A percentile compares a stretch with the other conserved stretches of the same genome.
Evolutionary conservation across 805 yeast species (phyloP).

Genomic region (Myxozyma monticola): DNA sequence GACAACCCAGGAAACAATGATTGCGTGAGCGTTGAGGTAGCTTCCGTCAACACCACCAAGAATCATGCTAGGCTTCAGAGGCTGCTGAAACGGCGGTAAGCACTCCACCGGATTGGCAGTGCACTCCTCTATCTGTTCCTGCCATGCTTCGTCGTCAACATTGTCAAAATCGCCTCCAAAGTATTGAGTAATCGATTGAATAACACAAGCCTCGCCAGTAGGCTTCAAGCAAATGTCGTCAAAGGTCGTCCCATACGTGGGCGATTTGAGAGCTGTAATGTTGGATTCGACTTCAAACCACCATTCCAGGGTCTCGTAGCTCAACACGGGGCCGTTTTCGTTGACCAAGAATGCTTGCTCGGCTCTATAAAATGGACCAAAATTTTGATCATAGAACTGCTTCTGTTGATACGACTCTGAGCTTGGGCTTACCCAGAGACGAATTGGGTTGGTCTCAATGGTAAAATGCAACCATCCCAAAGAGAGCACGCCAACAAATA

Average conservation of each 20-base stretch:
- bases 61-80: conserved; percentile 67
- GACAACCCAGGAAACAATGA: conserved; percentile 72
- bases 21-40: conserved; percentile 64
- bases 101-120: conserved; percentile 83
- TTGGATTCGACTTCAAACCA: conserved; percentile 79
- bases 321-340: conserved; percentile 66
- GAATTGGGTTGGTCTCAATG: conserved; percentile 76
- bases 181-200: conserved; percentile 88
- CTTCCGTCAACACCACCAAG: conserved; percentile 59
- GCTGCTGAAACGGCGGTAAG: conserved; percentile 87
- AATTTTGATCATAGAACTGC: conserved; percentile 68
- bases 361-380: conserved; percentile 89
- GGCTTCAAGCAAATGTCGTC: conserved; percentile 84
- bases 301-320: conserved; percentile 75
- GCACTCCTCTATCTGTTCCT: conserved; percentile 55
- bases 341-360: conserved; percentile 79
- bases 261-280: conserved; percentile 42
- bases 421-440: conserved; percentile 83
- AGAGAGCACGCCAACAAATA: conserved; percentile 50
- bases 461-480: conserved; percentile 53
- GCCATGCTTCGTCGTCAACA: conserved; percentile 59
- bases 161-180: conserved; percentile 62
- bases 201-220: conserved; percentile 70
- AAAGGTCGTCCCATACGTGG: conserved; percentile 40
- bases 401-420: conserved; percentile 71